Evolutionary conservation across 2,329 filamentous ascomycete species (phyloP), one percentile per base, ranked within the genome.

Genomic region (Ophiostoma populinum): DNA sequence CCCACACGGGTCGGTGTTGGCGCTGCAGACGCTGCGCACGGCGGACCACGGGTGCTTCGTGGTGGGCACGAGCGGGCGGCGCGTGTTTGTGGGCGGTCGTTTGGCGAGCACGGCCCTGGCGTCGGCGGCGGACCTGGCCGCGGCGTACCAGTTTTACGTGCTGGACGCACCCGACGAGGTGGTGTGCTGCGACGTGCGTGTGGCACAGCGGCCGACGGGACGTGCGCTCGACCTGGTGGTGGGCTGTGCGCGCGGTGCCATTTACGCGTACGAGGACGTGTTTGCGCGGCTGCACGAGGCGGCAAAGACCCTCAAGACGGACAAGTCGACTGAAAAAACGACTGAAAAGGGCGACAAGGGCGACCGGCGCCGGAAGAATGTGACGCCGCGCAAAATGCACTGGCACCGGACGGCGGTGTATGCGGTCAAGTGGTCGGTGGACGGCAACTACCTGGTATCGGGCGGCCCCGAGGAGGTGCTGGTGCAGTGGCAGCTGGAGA

Each of bases 361-460:
- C 29, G 29, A n/a, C n/a, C 46, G 46, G 34, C 53, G 58, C 48
- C 58, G 60, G 34, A 42, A 39, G 24, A 38, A 45, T 16, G 51
- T 71, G 17, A 62, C 65, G 40, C 65, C 64, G 22, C 73, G 76
- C 38, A 79, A 77, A 43, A 63, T 86, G 35, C 90, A 95, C 53
- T 98, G 90, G 90, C 90, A 98, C 55, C 70, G 85, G 46, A 75
- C 76, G 46, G 71, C 77, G 32, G 85, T 94, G 7, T 76, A 80
- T 46, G 69, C 81, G 8, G 65, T 93, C 39, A 92, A 90, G 54
- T 95, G 86, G 80, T 94, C 90, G 11, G 65, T 65, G 45, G 90
- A 98, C 63, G 86, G 82, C 34, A 85, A 93, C 51, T 98, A 98
- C 53, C 58, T 98, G 40, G 76, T 98, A 35, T 95, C 90, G 38